Evolutionary conservation across 2,329 filamentous ascomycete genomes (phyloP).

Genomic region (Akanthomyces dipterigenus): DNA sequence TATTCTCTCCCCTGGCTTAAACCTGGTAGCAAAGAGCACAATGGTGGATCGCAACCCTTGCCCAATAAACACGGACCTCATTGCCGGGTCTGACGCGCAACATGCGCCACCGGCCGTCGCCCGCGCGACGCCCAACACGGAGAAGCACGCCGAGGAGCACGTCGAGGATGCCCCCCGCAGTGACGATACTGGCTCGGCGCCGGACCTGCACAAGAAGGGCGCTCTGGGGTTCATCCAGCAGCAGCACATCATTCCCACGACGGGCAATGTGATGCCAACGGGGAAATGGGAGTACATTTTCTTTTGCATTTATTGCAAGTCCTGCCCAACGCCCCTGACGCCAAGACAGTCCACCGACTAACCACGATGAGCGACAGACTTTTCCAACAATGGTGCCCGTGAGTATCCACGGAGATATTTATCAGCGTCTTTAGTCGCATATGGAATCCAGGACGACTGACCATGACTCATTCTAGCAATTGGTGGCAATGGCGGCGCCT

Average conservation of each 20-base stretch:
- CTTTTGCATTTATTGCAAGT: conserved; percentile 14
- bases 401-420: background rate
- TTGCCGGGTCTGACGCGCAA: background rate
- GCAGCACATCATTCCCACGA: conserved; percentile 15
- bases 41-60: background rate
- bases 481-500: conserved; percentile 14
- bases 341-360: background rate
- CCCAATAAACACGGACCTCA: background rate
- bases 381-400: conserved; percentile 16
- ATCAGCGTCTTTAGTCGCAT: background rate
- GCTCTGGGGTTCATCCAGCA: conserved; percentile 12
- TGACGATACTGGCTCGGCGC: background rate
- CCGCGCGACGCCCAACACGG: background rate
- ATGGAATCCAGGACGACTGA: background rate
- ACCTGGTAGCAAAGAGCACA: background rate
- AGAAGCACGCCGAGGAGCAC: conserved; percentile 4
- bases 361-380: background rate
- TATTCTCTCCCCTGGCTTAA: background rate
- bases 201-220: conserved; percentile 8
- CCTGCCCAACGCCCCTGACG: background rate
- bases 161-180: background rate
- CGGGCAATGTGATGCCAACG: conserved; percentile 12
- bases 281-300: conserved; percentile 16
- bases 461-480: conserved; percentile 1
- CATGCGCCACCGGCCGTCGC: background rate